phyloP scores from a whole-genome alignment of 116 monocot species.

The Posidonia oceanica region DNA sequence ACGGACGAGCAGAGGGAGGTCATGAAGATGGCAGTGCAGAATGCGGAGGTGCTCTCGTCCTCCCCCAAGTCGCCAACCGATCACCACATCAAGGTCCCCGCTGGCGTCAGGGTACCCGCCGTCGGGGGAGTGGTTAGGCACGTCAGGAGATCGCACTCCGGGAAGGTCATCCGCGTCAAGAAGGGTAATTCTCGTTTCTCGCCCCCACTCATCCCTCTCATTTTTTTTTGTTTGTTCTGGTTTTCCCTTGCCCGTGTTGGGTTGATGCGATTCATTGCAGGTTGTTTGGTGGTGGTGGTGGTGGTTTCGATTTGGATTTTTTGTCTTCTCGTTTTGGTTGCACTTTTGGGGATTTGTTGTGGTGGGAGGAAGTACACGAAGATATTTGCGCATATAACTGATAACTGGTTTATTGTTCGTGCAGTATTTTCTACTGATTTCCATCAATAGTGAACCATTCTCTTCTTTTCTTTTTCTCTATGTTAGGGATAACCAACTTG shows the following conservation, averaged over 20 bases:
- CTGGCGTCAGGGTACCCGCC: slow-evolving; percentile 23
- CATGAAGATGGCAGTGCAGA: slow-evolving; percentile 65
- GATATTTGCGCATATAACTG: too few species aligned
- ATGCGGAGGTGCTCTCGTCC: slow-evolving; percentile 52
- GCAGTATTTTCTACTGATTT: too few species aligned
- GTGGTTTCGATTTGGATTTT: too few species aligned
- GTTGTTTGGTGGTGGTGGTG: too few species aligned
- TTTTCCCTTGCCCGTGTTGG: background rate
- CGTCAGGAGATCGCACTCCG: slow-evolving; percentile 76
- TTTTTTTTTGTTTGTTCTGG: background rate
- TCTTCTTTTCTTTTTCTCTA: too few species aligned
- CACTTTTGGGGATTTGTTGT: too few species aligned
- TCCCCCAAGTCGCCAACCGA: slow-evolving; percentile 41
- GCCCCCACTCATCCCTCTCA: background rate
- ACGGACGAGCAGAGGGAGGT: slow-evolving; percentile 94
- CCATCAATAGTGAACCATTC: too few species aligned
- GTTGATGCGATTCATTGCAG: too few species aligned
- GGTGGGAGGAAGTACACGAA: too few species aligned
- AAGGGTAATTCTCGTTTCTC: slow-evolving; percentile 39
- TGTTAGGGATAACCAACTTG: too few species aligned
- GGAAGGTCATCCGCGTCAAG: slow-evolving; percentile 77
- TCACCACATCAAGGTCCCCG: slow-evolving; percentile 19
- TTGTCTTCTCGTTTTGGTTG: too few species aligned
- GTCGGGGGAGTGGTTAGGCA: slow-evolving; percentile 36
- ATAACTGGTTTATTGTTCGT: too few species aligned